Percentiles rank a stretch among this genome's conserved stretches.
phyloP scores from a whole-genome alignment of 257 asterid genomes.

The Solanum lycopersicoides region DNA sequence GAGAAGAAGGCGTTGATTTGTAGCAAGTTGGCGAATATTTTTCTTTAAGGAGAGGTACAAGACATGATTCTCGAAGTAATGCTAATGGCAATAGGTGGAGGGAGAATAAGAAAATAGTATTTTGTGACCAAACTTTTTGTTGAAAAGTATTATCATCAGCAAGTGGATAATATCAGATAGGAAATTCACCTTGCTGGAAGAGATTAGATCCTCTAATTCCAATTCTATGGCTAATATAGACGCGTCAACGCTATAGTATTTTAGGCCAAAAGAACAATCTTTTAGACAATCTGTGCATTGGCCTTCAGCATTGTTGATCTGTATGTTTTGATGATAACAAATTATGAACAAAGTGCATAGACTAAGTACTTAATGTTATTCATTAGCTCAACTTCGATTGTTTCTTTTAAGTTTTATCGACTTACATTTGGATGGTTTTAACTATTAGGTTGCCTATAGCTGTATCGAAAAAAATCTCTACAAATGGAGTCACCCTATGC shows the following conservation, averaged over 20 bases:
- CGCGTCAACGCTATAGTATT: conserved; percentile 17
- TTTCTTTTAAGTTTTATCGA: neutral
- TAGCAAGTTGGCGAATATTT: conserved; percentile 41
- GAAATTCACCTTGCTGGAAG: conserved; percentile 36
- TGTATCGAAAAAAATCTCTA: neutral
- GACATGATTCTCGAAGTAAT: conserved; percentile 19
- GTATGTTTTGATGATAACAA: neutral
- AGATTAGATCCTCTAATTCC: conserved; percentile 55
- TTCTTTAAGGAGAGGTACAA: neutral
- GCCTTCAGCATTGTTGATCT: neutral
- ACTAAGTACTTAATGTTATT: neutral
- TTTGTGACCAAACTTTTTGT: conserved; percentile 5
- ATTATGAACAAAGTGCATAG: neutral
- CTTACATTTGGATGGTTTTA: neutral
- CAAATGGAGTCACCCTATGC: neutral
- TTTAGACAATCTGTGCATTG: no score
- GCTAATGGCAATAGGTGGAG: conserved; percentile 3
- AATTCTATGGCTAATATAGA: conserved; percentile 26
- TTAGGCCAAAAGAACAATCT: neutral
- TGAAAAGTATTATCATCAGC: conserved; percentile 23
- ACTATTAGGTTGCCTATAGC: neutral
- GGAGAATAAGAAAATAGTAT: conserved; percentile 8
- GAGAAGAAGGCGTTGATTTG: conserved; percentile 9
- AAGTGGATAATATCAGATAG: conserved; percentile 27
- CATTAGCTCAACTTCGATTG: neutral